Evolutionary conservation across 371 early-diverging fungal genomes (phyloP).

Genomic region (Mortierella sp.): DNA sequence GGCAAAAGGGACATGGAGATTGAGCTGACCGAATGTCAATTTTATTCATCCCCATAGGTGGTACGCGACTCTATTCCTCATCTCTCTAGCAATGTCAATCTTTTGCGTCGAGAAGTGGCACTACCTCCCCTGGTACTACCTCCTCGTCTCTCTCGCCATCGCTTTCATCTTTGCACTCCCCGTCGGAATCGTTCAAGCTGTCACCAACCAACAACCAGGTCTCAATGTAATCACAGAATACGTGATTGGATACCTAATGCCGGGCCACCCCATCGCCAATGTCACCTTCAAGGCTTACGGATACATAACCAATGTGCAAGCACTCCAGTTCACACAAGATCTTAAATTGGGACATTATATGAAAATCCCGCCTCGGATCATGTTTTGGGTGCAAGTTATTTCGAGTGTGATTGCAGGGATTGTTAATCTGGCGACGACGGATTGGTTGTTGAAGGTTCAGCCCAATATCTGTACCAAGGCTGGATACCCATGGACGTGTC

Average conservation of each 20-base stretch:
- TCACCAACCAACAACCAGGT: constrained; percentile 52
- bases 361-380: constrained; percentile 69
- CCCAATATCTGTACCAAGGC: constrained; percentile 66
- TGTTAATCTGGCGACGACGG: constrained; percentile 70
- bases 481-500: constrained; percentile 72
- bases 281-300: constrained; percentile 81
- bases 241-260: constrained; percentile 74
- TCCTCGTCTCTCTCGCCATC: constrained; percentile 75
- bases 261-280: constrained; percentile 76
- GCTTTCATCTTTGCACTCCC: constrained; percentile 78
- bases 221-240: constrained; percentile 68
- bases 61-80: constrained; percentile 73
- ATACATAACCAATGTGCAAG: constrained; percentile 71
- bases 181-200: constrained; percentile 73
- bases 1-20: constrained; percentile 31
- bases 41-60: constrained; percentile 61
- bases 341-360: constrained; percentile 63
- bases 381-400: constrained; percentile 62
- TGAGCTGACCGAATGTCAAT: neutral
- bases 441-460: constrained; percentile 75
- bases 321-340: constrained; percentile 72
- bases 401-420: constrained; percentile 66
- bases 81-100: constrained; percentile 64
- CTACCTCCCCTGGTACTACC: constrained; percentile 75
- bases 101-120: constrained; percentile 68